Conservation (phyloP, 2,329 filamentous ascomycete species). For the Penicillium sp. region DNA sequence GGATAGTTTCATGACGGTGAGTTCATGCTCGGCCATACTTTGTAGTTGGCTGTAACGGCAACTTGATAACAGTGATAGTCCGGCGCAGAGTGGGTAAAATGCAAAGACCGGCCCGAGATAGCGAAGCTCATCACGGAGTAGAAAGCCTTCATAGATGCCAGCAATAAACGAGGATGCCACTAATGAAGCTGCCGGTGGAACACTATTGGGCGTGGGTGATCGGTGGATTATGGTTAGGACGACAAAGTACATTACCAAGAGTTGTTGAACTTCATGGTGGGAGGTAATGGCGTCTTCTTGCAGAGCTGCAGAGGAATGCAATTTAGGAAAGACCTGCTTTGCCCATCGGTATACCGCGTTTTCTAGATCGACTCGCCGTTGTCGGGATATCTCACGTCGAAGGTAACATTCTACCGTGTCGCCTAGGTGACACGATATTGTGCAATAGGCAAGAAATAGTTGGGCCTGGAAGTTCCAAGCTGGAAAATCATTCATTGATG, state of each 20-base stretch:
- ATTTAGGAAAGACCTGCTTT: conserved; percentile 36
- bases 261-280: conserved; percentile 42
- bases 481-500: conserved; percentile 41
- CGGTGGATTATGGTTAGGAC: conserved; percentile 46
- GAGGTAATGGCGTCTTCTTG: conserved; percentile 23
- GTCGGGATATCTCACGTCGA: conserved; percentile 35
- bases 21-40: conserved; percentile 27
- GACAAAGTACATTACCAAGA: conserved; percentile 44
- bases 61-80: conserved; percentile 44
- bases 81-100: conserved; percentile 47
- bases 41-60: conserved; percentile 40
- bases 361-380: conserved; percentile 37
- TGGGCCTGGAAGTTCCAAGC: conserved; percentile 31
- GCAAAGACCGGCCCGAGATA: conserved; percentile 47
- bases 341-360: conserved; percentile 47
- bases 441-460: conserved; percentile 45
- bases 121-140: conserved; percentile 46
- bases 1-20: conserved; percentile 29
- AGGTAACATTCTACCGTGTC: conserved; percentile 47
- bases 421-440: conserved; percentile 45
- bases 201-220: conserved; percentile 32
- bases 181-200: conserved; percentile 42
- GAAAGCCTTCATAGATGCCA: conserved; percentile 48
- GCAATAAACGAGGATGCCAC: conserved; percentile 48
- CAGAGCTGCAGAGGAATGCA: conserved; percentile 17